Conservation (phyloP, 768 basidiomycete species). For the Leccinum boreale region DNA sequence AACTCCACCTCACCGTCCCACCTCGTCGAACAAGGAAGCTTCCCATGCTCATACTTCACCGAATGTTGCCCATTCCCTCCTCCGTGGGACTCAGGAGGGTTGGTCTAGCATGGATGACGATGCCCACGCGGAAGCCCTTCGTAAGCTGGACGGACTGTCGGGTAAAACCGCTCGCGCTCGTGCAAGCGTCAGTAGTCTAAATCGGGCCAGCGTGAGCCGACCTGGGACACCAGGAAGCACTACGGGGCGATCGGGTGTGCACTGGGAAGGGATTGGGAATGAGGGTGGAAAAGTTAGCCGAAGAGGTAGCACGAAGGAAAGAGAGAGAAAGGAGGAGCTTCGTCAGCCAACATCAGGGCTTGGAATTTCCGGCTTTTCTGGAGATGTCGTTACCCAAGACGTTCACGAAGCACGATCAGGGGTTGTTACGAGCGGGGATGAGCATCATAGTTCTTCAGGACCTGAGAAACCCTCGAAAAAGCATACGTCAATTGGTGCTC, state of each 20-base stretch:
- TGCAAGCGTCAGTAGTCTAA: constrained; percentile 72
- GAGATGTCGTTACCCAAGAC: constrained; percentile 35
- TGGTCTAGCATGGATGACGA: constrained; percentile 88
- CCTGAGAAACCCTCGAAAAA: constrained; percentile 72
- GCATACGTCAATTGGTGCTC: constrained; percentile 48
- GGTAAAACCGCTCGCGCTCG: constrained; percentile 74
- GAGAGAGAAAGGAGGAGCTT: constrained; percentile 43
- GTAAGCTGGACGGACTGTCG: constrained; percentile 87
- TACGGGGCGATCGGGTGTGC: constrained; percentile 41
- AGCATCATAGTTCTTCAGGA: constrained; percentile 42
- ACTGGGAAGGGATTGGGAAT: constrained; percentile 71
- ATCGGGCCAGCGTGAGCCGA: constrained; percentile 63
- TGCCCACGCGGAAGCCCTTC: constrained; percentile 84
- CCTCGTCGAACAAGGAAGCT: constrained; percentile 39
- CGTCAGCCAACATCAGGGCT: constrained; percentile 27
- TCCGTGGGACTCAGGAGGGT: constrained; percentile 85
- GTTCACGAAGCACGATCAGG: constrained; percentile 40
- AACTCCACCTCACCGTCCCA: constrained; percentile 32
- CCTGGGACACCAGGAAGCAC: constrained; percentile 73
- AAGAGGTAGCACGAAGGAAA: constrained; percentile 38
- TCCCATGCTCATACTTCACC: constrained; percentile 44
- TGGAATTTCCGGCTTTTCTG: constrained; percentile 36
- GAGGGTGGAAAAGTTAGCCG: constrained; percentile 35
- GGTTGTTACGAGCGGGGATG: constrained; percentile 55
- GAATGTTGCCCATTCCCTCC: constrained; percentile 79